These are phyloP conservation scores for Smallanthus sonchifolius DNA, from an alignment of 129 eudicot genomes.

Conservation along the genomic window DNA sequence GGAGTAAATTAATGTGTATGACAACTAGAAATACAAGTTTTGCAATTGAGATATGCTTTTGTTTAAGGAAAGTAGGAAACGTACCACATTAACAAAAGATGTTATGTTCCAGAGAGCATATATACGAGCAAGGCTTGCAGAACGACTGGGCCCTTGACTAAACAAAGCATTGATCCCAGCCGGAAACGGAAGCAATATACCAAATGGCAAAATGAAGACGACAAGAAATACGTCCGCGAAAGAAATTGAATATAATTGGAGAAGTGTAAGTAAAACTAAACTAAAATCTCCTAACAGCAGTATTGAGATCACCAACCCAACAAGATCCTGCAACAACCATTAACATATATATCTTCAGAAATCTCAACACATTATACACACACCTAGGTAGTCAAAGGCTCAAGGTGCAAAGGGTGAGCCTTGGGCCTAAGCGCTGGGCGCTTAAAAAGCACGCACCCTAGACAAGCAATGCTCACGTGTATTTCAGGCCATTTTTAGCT, in stretches of 20 bases:
- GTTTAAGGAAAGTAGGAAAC: slow-evolving; percentile 15
- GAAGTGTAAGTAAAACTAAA: slow-evolving; percentile 70
- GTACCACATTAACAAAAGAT: slow-evolving; percentile 64
- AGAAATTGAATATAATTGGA: slow-evolving; percentile 75
- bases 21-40: background rate
- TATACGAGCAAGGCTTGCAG: slow-evolving; percentile 75
- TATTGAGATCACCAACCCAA: slow-evolving; percentile 74
- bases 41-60: background rate
- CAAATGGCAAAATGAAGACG: slow-evolving; percentile 66
- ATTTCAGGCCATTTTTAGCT: no score
- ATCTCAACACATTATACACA: background rate
- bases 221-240: slow-evolving; percentile 58
- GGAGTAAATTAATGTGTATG: background rate
- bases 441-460: no score
- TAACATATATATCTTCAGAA: slow-evolving; percentile 2
- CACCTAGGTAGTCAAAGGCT: no score
- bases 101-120: slow-evolving; percentile 84
- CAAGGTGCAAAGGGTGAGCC: no score
- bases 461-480: no score
- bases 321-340: slow-evolving; percentile 66
- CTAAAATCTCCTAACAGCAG: slow-evolving; percentile 77
- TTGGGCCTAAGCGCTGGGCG: no score
- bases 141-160: slow-evolving; percentile 79
- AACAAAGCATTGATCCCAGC: slow-evolving; percentile 75
- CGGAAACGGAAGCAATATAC: slow-evolving; percentile 70